Conservation (phyloP, 306 rosid species). For the Ormosia emarginata region DNA sequence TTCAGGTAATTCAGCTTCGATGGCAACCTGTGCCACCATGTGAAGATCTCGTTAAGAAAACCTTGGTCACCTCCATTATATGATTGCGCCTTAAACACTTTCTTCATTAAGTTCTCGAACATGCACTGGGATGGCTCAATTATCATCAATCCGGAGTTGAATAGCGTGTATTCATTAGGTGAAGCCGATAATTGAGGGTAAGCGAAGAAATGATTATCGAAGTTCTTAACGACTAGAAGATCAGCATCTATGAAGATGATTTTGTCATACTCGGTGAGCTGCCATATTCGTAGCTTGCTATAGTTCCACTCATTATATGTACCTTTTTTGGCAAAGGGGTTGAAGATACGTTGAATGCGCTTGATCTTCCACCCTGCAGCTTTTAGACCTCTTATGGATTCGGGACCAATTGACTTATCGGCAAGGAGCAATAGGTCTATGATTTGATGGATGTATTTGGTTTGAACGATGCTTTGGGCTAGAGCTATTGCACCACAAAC, state of each 20-base stretch:
- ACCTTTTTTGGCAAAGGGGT: constrained; percentile 46
- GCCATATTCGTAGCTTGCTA: constrained; percentile 78
- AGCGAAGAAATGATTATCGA: constrained; percentile 36
- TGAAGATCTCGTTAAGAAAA: constrained; percentile 63
- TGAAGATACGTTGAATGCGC: constrained; percentile 51
- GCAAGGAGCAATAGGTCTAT: constrained; percentile 70
- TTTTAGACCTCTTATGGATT: constrained; percentile 40
- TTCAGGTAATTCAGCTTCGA: constrained; percentile 44
- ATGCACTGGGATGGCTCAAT: constrained; percentile 76
- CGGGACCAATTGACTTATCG: constrained; percentile 46
- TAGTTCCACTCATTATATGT: constrained; percentile 85
- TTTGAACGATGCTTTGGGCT: constrained; percentile 71
- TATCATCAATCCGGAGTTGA: constrained; percentile 76
- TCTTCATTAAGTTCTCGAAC: constrained; percentile 53
- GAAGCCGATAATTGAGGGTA: constrained; percentile 66
- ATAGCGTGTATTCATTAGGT: constrained; percentile 37
- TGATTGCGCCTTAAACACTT: constrained; percentile 31
- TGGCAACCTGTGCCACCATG: constrained; percentile 93
- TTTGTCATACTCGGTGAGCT: constrained; percentile 53
- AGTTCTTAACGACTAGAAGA: constrained; percentile 40
- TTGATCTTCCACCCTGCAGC: constrained; percentile 68
- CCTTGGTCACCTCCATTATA: constrained; percentile 93
- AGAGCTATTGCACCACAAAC: constrained; percentile 89
- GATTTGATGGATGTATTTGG: not conserved
- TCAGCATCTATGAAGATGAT: constrained; percentile 78